These are phyloP conservation scores for Claviceps sp. DNA, from an alignment of 2,329 filamentous ascomycete species.

Conservation along the genomic window DNA sequence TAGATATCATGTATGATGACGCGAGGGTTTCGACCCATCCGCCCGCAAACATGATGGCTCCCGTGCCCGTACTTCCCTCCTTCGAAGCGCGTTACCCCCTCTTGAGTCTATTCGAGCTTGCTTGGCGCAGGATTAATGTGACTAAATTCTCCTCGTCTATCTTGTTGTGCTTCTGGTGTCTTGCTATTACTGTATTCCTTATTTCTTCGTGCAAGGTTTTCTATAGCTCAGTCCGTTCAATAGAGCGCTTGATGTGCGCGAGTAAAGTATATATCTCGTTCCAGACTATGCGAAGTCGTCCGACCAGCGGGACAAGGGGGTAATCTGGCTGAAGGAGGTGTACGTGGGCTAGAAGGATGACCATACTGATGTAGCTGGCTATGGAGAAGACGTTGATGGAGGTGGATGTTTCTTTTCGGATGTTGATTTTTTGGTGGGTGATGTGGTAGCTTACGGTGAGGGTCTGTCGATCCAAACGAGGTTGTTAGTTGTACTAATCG, in stretches of 20 bases:
- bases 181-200: not conserved
- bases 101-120: too few relatives aligned
- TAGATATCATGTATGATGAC: too few relatives aligned
- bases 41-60: too few relatives aligned
- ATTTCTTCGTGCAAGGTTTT: not conserved
- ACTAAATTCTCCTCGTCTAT: not conserved
- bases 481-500: not conserved
- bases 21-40: too few relatives aligned
- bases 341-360: constrained; percentile 51
- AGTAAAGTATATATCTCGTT: constrained; percentile 19
- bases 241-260: constrained; percentile 16
- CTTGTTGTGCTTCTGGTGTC: not conserved
- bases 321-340: constrained; percentile 50
- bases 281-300: constrained; percentile 23
- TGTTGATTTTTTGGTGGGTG: constrained; percentile 66
- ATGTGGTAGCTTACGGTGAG: constrained; percentile 64
- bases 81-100: too few relatives aligned
- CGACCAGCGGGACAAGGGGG: constrained; percentile 43
- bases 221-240: constrained; percentile 20
- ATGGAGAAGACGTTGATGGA: constrained; percentile 68
- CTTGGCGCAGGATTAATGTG: too few relatives aligned
- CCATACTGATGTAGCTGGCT: constrained; percentile 65
- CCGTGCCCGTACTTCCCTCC: too few relatives aligned
- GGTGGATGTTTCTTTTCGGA: constrained; percentile 64
- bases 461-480: constrained; percentile 31